Conservation (phyloP, 2,329 filamentous ascomycete species). For the Alternaria brassicicola region DNA sequence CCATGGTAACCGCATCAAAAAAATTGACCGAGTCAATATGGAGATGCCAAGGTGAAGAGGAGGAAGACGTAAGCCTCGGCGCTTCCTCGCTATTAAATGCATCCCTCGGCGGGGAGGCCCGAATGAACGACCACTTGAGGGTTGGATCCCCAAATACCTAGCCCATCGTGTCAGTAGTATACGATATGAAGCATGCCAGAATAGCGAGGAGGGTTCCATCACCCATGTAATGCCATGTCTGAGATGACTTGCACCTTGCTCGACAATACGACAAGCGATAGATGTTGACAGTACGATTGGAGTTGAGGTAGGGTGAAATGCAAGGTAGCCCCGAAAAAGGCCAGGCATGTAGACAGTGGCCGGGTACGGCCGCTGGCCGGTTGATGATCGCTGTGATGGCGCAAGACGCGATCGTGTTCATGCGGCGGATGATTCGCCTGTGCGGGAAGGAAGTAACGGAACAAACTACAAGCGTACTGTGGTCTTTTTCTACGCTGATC, state of each 20-base stretch:
- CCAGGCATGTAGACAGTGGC: not conserved
- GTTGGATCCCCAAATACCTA: not conserved
- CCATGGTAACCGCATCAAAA: not conserved
- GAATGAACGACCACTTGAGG: not conserved
- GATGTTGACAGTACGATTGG: not conserved
- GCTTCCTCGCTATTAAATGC: not conserved
- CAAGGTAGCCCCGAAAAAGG: conserved; percentile 1
- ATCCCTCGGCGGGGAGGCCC: not conserved
- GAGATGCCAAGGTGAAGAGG: not conserved
- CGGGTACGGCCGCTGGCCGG: conserved; percentile 5
- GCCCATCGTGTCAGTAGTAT: not conserved
- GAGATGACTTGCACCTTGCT: not conserved
- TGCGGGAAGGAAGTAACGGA: conserved; percentile 7
- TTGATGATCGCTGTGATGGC: conserved; percentile 9
- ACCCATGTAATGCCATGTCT: not conserved
- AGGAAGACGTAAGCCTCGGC: not conserved
- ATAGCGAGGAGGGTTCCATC: not conserved
- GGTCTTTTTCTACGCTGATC: not conserved
- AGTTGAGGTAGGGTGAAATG: conserved; percentile 16
- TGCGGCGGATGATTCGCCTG: conserved; percentile 2
- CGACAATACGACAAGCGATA: not conserved
- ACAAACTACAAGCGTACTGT: not conserved
- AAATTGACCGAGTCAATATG: not conserved
- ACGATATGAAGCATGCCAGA: not conserved
- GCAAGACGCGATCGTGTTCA: conserved; percentile 9